Percentiles rank a stretch among this genome's conserved stretches.
Evolutionary conservation across 352 stramenopile species (phyloP).

Genomic region (Globisporangium alternatum): DNA sequence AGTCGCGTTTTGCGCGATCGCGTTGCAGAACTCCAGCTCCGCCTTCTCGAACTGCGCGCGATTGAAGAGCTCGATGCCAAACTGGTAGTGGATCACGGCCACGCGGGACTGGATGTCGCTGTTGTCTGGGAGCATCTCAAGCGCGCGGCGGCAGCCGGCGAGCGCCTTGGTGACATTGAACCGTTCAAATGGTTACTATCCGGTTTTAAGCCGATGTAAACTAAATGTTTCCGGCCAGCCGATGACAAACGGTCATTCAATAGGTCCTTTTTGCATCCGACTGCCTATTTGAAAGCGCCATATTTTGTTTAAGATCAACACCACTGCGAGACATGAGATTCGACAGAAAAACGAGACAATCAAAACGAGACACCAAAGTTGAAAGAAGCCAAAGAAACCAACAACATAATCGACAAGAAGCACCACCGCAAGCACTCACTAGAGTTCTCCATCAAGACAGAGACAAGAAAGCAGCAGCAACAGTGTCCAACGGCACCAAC

Average conservation of each 20-base stretch:
- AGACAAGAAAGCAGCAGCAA: background rate
- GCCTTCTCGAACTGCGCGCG: conserved; percentile 65
- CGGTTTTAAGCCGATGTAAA: no score
- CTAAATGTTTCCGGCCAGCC: no score
- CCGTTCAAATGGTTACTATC: no score
- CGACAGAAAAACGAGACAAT: conserved; percentile 1
- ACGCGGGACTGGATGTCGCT: conserved; percentile 57
- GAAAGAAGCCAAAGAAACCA: conserved; percentile 1
- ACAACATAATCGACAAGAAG: background rate
- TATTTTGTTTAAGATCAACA: background rate
- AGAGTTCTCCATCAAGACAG: background rate
- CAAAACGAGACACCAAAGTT: background rate
- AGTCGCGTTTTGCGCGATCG: conserved; percentile 49
- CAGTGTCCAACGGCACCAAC: background rate
- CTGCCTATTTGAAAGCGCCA: background rate
- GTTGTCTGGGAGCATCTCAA: conserved; percentile 54
- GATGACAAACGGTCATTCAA: no score
- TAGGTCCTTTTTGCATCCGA: background rate
- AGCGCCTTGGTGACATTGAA: no score
- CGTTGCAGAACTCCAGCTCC: conserved; percentile 64
- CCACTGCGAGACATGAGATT: background rate
- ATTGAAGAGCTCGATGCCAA: conserved; percentile 81
- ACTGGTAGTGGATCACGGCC: conserved; percentile 77
- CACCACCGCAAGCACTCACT: background rate
- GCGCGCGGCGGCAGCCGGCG: conserved; percentile 73